Base-by-base conservation (phyloP, 1,284 basidiomycete species). In the Ustanciosporium gigantosporum region DNA sequence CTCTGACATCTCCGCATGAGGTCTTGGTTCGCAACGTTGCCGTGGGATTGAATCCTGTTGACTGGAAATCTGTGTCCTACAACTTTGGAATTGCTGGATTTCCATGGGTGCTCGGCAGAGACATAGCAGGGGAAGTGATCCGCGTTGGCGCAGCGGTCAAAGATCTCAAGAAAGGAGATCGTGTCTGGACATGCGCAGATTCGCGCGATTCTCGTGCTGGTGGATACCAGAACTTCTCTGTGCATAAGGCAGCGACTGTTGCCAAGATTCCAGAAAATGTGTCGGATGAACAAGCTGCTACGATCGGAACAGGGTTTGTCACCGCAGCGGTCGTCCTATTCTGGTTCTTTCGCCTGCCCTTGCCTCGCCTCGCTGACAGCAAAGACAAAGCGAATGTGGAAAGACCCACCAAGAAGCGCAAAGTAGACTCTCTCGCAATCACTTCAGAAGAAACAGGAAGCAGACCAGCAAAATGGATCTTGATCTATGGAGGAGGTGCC, bases 91-190 rank as follows among this genome's bases (percentile, higher is more conserved):
- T 72, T 35, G 57, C 57, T 5, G 47, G 52, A 2, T 58, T 58
- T 4, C 71, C 71, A n/a, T 71, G 69, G 69, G 78, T 81, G 19
- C 75, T 80, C 0, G 81, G 81, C n/a, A 80, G 82, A 65, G 81
- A 82, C 49, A 78, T 81, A 46, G 71, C 79, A 16, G 82, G 81
- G 5, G 75, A 74, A 15, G 79, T 83, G 45, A 79, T 81, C 21
- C 76, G 79, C 44, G 78, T 80, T 31, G 82, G 82, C 8, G 51
- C 57, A 14, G 74, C 77, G 36, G 80, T 81, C 51, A 76, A 58
- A 1, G 38, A 46, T 27, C 71, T 77, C 21, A 78, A 81, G 65
- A 74, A 78, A 23, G 81, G 81, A 8, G 79, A 82, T 61, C 61
- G 81, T 6, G 69, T 73, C 3, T 73, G 71, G 71, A 69, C 64